phyloP scores from a whole-genome alignment of 2,329 filamentous ascomycete species.

The Stagonosporopsis vannaccii region DNA sequence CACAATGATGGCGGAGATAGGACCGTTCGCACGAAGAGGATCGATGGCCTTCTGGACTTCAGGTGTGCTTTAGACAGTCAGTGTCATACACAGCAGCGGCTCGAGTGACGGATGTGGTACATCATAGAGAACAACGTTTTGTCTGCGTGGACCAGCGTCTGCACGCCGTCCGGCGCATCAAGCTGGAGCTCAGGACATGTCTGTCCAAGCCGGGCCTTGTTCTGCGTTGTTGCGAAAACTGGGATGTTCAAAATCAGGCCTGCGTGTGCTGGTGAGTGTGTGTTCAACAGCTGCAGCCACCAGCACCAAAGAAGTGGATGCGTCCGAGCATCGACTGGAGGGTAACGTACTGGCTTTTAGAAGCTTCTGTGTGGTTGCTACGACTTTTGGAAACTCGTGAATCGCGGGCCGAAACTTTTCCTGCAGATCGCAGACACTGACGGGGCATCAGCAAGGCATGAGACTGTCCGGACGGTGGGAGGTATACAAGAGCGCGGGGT shows the following conservation, averaged over 20 bases:
- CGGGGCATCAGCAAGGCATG: conserved; percentile 27
- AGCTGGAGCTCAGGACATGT: conserved; percentile 76
- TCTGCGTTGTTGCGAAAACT: conserved; percentile 87
- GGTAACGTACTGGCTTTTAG: conserved; percentile 54
- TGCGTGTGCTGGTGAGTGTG: conserved; percentile 27
- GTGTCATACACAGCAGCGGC: background rate
- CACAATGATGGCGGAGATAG: conserved; percentile 71
- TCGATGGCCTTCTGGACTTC: conserved; percentile 62
- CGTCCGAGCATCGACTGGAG: background rate
- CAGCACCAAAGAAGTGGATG: background rate
- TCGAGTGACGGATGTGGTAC: conserved; percentile 20
- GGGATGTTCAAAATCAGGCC: conserved; percentile 73
- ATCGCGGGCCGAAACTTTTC: conserved; percentile 89
- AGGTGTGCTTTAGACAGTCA: conserved; percentile 59
- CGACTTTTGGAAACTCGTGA: conserved; percentile 80
- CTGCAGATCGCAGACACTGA: conserved; percentile 90
- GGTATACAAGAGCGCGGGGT: conserved; percentile 52
- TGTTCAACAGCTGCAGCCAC: background rate
- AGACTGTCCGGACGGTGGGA: conserved; percentile 8
- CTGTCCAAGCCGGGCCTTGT: conserved; percentile 76
- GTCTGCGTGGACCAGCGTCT: conserved; percentile 70
- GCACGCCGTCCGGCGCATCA: conserved; percentile 58
- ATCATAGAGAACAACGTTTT: conserved; percentile 93
- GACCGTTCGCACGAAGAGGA: conserved; percentile 40
- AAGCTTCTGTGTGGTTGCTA: conserved; percentile 61